Conservation (phyloP, 2,329 filamentous ascomycete species). For the Diaporthe eres region DNA sequence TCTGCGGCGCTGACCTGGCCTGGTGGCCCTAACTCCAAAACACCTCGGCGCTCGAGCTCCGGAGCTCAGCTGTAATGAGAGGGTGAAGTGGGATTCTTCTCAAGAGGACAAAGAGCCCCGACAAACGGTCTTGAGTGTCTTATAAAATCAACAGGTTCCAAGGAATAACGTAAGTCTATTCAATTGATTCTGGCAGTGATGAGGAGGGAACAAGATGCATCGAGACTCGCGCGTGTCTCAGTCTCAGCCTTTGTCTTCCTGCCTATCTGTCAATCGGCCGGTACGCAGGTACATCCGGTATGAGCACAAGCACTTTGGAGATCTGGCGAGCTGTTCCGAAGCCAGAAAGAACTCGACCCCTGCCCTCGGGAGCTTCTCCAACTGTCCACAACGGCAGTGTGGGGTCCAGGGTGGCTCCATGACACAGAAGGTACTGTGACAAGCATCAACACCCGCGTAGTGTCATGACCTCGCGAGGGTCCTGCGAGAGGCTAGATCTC, state of each 20-base stretch:
- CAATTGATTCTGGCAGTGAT: not conserved
- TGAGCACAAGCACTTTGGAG: conserved; percentile 22
- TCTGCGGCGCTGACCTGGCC: conserved; percentile 32
- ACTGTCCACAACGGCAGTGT: conserved; percentile 32
- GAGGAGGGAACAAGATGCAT: not conserved
- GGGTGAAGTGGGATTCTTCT: conserved; percentile 10
- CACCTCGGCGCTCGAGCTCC: conserved; percentile 36
- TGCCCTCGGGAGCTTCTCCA: conserved; percentile 35
- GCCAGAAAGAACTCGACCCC: conserved; percentile 23
- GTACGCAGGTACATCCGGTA: not conserved
- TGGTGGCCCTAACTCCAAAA: conserved; percentile 37
- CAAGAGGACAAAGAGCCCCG: not conserved
- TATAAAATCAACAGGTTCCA: not conserved
- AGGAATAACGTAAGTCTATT: not conserved
- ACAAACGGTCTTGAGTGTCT: not conserved
- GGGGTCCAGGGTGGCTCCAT: conserved; percentile 16
- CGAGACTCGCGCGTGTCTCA: conserved; percentile 26
- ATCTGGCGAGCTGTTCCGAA: conserved; percentile 37
- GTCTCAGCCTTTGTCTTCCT: conserved; percentile 23
- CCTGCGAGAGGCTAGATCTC: not conserved
- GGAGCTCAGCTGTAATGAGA: conserved; percentile 34
- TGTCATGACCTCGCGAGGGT: not conserved
- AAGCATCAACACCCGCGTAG: not conserved
- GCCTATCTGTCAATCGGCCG: conserved; percentile 3
- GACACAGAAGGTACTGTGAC: conserved; percentile 10